A percentile compares a stretch with the other conserved stretches of the same genome.
Conservation (phyloP, 192 early-diverging fungal species). For the Entomortierella beljakovae region DNA sequence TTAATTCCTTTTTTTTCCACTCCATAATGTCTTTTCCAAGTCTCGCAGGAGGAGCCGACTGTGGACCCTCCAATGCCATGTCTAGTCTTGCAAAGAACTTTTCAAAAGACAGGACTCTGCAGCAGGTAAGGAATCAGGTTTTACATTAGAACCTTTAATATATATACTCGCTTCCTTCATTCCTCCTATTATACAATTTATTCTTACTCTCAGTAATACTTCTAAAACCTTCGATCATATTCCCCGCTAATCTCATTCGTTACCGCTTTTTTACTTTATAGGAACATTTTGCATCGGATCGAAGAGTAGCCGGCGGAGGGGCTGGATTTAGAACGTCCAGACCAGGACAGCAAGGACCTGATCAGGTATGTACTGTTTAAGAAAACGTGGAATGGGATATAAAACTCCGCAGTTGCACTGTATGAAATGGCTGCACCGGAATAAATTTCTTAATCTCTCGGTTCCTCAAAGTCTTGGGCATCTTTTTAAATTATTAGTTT, state of each 20-base stretch:
- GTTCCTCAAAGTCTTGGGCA: not conserved
- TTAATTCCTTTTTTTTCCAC: not conserved
- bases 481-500: not conserved
- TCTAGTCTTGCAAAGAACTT: constrained; percentile 84
- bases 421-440: not conserved
- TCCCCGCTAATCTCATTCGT: constrained; percentile 29
- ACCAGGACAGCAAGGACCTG: constrained; percentile 44
- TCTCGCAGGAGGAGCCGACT: constrained; percentile 74
- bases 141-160: not conserved
- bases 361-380: constrained; percentile 42
- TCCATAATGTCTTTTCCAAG: constrained; percentile 63
- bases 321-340: constrained; percentile 46
- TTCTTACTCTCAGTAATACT: not conserved
- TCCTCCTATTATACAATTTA: not conserved
- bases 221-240: constrained; percentile 27
- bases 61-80: constrained; percentile 84
- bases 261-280: not conserved
- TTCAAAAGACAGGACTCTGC: constrained; percentile 78
- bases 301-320: constrained; percentile 27
- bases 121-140: constrained; percentile 67
- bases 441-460: constrained; percentile 12
- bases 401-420: not conserved
- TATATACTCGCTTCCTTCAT: not conserved
- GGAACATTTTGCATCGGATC: constrained; percentile 39
- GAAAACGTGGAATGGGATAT: not conserved